These are phyloP conservation scores for Guyanaporus albipodus DNA, from an alignment of 768 basidiomycete species.

Conservation along the genomic window DNA sequence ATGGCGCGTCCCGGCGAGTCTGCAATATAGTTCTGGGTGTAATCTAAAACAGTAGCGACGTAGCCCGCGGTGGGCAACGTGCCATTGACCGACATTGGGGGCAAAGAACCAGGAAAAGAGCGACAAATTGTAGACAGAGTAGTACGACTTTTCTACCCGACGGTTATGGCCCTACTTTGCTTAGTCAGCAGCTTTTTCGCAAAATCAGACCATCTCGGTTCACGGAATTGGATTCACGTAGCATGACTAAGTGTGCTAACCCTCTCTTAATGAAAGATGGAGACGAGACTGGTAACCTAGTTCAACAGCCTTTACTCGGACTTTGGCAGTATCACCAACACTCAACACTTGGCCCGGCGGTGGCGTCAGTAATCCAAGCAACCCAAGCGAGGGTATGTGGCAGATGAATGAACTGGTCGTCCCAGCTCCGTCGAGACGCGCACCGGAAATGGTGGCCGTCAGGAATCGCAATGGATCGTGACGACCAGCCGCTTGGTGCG, in stretches of 20 bases:
- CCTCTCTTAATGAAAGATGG: slow-evolving; percentile 13
- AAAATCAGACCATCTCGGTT: slow-evolving; percentile 1
- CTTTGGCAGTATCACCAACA: slow-evolving; percentile 26
- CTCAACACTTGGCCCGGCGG: slow-evolving; percentile 8
- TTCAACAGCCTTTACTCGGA: slow-evolving; percentile 27
- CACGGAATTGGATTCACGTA: slow-evolving; percentile 2
- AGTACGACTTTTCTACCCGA: slow-evolving; percentile 4
- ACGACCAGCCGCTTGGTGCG: slow-evolving; percentile 11
- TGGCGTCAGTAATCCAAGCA: slow-evolving; percentile 14
- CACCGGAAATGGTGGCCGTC: slow-evolving; percentile 22
- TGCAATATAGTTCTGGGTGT: slow-evolving; percentile 16
- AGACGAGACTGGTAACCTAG: slow-evolving; percentile 30
- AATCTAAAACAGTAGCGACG: slow-evolving; percentile 16
- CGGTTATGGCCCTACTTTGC: background rate
- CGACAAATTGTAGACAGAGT: background rate
- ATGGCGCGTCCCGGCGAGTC: slow-evolving; percentile 28
- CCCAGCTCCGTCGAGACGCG: slow-evolving; percentile 14
- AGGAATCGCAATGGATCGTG: slow-evolving; percentile 29
- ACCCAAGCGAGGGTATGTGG: slow-evolving; percentile 27
- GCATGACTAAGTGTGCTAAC: background rate
- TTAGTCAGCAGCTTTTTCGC: slow-evolving; percentile 25
- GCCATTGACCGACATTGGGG: slow-evolving; percentile 25
- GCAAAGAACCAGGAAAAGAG: background rate
- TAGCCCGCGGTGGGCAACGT: slow-evolving; percentile 26
- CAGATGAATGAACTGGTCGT: slow-evolving; percentile 14